These are phyloP conservation scores for Pythium vanterpoolii DNA, from an alignment of 352 stramenopile species.

Conservation along the genomic window DNA sequence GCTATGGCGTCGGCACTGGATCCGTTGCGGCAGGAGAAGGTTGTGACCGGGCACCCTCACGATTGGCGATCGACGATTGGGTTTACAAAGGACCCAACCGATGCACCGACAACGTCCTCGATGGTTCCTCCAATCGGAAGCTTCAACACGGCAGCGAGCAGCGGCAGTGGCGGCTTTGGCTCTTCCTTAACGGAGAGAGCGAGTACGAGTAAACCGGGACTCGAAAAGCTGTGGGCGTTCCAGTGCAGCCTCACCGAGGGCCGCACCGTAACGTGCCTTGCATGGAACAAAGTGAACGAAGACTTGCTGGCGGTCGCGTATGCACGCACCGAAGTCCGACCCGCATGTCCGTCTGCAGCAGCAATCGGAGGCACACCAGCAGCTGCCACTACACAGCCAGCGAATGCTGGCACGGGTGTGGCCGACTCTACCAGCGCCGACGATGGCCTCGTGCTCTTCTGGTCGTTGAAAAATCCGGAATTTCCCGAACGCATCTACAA, in stretches of 20 bases:
- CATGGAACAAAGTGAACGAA: conserved; percentile 85
- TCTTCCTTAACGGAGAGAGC: conserved; percentile 18
- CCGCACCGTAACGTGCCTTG: conserved; percentile 65
- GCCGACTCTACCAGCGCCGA: not conserved
- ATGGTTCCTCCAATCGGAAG: conserved; percentile 21
- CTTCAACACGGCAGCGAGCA: not conserved
- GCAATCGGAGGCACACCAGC: conserved; percentile 5
- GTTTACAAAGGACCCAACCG: not conserved
- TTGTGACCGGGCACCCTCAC: conserved; percentile 1
- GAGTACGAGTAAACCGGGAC: conserved; percentile 13
- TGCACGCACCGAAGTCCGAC: conserved; percentile 23
- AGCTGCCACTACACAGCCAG: not conserved
- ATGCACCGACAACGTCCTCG: not conserved
- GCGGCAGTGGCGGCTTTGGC: conserved; percentile 13
- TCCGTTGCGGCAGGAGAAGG: not conserved
- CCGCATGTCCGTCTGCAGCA: conserved; percentile 5
- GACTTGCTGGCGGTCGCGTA: conserved; percentile 92
- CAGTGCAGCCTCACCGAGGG: conserved; percentile 55
- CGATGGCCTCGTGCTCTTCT: conserved; percentile 88
- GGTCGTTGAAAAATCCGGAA: conserved; percentile 91
- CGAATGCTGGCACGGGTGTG: not conserved
- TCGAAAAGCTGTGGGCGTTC: conserved; percentile 82
- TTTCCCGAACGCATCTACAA: conserved; percentile 89
- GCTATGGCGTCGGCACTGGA: not conserved
- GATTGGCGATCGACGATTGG: conserved; percentile 21